A percentile compares a stretch with the other conserved stretches of the same genome.
Conservation (phyloP, 148 eudicot genomes). For the Oxyria digyna region DNA sequence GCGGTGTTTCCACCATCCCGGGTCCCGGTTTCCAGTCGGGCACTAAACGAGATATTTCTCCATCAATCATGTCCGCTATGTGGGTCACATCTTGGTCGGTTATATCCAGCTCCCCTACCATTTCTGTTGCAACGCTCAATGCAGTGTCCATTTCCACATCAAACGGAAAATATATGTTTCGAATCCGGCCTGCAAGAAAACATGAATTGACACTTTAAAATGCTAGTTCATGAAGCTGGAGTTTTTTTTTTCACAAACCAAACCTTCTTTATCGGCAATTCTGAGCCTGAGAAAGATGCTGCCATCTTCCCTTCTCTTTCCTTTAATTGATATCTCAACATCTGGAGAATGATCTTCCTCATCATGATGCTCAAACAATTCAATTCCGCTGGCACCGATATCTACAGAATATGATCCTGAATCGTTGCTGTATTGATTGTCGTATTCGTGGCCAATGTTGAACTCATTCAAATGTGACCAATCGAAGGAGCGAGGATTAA, state of each 20-base stretch:
- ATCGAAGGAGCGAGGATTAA: conserved; percentile 21
- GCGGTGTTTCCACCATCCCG: conserved; percentile 41
- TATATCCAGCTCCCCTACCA: conserved; percentile 73
- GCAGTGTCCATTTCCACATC: conserved; percentile 65
- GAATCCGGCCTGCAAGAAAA: conserved; percentile 36
- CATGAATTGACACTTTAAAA: background rate
- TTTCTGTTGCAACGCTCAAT: conserved; percentile 75
- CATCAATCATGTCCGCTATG: conserved; percentile 76
- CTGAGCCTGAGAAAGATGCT: conserved; percentile 58
- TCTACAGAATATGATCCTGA: conserved; percentile 30
- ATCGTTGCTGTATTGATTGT: conserved; percentile 26
- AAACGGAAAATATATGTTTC: conserved; percentile 77
- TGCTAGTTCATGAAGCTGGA: background rate
- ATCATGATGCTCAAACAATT: conserved; percentile 38
- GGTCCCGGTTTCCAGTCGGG: conserved; percentile 61
- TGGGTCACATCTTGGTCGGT: conserved; percentile 69
- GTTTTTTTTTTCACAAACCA: background rate
- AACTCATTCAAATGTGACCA: conserved; percentile 26
- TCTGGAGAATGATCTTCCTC: conserved; percentile 40
- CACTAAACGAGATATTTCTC: conserved; percentile 50
- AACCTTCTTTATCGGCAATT: conserved; percentile 71
- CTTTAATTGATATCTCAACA: conserved; percentile 61
- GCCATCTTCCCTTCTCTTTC: conserved; percentile 63
- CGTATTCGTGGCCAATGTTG: conserved; percentile 22
- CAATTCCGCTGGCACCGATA: conserved; percentile 39